These are phyloP conservation scores for Paramecium sonneborni DNA, from an alignment of 73 alveolate species.

Conservation along the genomic window DNA sequence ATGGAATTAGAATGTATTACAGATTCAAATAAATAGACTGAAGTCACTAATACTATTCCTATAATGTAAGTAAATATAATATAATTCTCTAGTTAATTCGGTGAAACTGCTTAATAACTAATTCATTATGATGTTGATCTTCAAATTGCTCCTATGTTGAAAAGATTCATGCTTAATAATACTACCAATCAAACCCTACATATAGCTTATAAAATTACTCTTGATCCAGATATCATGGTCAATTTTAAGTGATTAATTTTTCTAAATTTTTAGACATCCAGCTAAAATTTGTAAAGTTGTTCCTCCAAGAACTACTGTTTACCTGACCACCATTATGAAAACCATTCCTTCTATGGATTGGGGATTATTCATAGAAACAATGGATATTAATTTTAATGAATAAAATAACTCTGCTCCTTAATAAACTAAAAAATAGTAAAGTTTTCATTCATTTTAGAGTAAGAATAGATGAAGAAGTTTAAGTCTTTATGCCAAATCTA, in stretches of 20 bases:
- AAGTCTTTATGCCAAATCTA: constrained; percentile 33
- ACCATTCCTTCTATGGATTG: constrained; percentile 37
- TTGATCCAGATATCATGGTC: not conserved
- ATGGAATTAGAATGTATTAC: not conserved
- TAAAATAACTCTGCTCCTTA: not conserved
- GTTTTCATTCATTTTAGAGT: not conserved
- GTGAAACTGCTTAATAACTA: not conserved
- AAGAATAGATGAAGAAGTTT: constrained; percentile 52
- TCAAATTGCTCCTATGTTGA: not conserved
- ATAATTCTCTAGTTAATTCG: not conserved
- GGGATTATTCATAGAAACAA: not conserved
- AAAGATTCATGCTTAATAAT: constrained; percentile 26
- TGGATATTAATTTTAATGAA: not conserved
- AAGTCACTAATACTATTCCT: not conserved
- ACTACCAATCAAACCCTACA: not conserved
- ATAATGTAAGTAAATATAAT: not conserved
- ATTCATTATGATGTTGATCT: not conserved
- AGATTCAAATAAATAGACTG: not conserved
- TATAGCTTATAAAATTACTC: not conserved
- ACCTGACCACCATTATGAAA: not conserved
- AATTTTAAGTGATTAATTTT: not conserved
- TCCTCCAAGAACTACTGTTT: not conserved
- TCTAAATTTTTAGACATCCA: not conserved
- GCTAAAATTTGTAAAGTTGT: not conserved
- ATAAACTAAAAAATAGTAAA: not conserved